Base-by-base conservation (phyloP, 1,284 basidiomycete genomes). In the Trichosporon ovoides region DNA sequence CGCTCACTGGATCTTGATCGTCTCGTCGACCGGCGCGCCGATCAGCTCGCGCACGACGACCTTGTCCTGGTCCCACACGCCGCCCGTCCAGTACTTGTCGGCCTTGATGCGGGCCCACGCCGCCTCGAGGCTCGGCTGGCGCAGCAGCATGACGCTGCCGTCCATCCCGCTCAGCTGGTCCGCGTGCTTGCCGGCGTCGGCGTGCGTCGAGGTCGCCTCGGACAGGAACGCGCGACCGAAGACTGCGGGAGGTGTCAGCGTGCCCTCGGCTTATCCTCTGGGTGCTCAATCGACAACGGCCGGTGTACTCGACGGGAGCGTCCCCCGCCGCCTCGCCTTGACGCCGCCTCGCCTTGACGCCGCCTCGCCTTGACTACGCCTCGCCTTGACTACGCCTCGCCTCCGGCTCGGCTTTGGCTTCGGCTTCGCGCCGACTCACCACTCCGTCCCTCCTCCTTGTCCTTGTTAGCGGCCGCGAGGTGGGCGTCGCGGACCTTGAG, bases 21-120 rank as follows among this genome's bases (percentile, higher is more conserved):
- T 64, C 50, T 57, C 63, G 52, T 64, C 63, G 24, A 55, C 52
- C 14, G 57, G 55, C 18, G 36, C 50, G 18, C 53, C 61, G 16
- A 73, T 66, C 40, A 76, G 69, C 68, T 76, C 70, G 3, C 61
- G 58, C 31, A 77, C 67, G 14, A 55, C 46, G 7, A 62, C 61
- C 48, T 62, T 65, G 24, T 72, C 73, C 61, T 67, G 62, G 64
- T 77, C 73, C 75, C 75, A 77, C 9, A 77, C 71, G 19, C 72
- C 72, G 16, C 59, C 70, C 9, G 68, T 72, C 71, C 71, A 77
- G 61, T 77, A 77, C 48, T 71, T 65, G 58, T 77, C 75, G 6
- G 58, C 58, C 61, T 69, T 72, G 53, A 77, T 66, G 52, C 72
- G 59, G 33, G 63, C 62, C 73, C 72, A 76, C 20, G 67, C 69